Evolutionary conservation across 352 stramenopile species (phyloP), one percentile per base, ranked within the genome.

Genomic region (Pilasporangium apinafurcum): DNA sequence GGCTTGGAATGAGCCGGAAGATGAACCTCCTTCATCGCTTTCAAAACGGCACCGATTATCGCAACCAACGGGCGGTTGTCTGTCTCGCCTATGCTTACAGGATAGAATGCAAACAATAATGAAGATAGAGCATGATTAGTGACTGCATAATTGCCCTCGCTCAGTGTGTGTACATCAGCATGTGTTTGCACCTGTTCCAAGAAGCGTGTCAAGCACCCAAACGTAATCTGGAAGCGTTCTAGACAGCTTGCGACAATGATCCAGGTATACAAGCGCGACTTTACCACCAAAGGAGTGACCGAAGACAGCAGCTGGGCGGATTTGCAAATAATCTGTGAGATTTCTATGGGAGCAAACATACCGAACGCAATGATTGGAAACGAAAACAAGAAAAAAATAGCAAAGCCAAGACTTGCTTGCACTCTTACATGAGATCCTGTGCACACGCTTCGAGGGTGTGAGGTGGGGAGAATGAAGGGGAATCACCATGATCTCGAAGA

Each of bases 261-360:
- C 60, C 4, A 92, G 42, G 44, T 89, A 89, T 43, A 57, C 73
- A 10, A 92, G 36, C 29, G 79, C 77, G 44, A 92, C 73, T 41
- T 92, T 92, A 32, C 79, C 79, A 17, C 79, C 77, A 39, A 89
- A 92, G 13, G 79, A 92, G 47, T 92, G 79, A 17, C 79, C 77
- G 16, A 86, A 51, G 8, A 89, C 59, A 6, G 70, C 69, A 32
- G 82, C 71, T 8, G 77, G 76, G 38, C 69, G 55, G 6, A 84
- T 56, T 7, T 75, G 53, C 24, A 91, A 56, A 38, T 72, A 38
- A 17, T 63, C 62, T 2, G 67, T 59, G 20, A 91, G 45, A 8
- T 65, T 58, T 5, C 78, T 91, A 39, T 12, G 35, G 0, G 16
- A 37, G 37, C n/a, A n/a, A n/a, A n/a, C n/a, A 16, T 18, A 51